Base-by-base conservation (phyloP, 345 rosid species). In the Pistacia integerrima region DNA sequence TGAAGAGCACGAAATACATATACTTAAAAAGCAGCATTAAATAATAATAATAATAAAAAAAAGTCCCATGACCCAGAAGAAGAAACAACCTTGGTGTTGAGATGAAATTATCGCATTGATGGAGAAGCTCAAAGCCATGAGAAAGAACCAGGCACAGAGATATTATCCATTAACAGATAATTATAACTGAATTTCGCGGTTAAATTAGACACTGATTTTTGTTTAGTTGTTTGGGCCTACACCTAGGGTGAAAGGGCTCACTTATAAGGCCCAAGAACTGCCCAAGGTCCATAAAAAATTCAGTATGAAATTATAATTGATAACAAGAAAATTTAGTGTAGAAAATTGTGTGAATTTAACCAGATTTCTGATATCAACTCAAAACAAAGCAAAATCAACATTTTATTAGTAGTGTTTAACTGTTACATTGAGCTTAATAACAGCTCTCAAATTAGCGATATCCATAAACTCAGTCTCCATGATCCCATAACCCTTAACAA, bases 391-490 rank as follows among this genome's bases (percentile, higher is more conserved):
- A 61, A 48, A 69, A 64, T 20, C 7, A 54, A 28, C 11, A 0
- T 17, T 16, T 8, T 25, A 54, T 64, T 46, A 82, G 49, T 78
- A 78, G 63, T 82, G 88, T 30, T 76, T 81, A 14, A 83, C 80
- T 1, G 85, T 87, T 2, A 79, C 70, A 33, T 83, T 87, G 64
- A 79, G 88, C 79, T 85, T 87, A 59, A 81, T 64, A 5, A 80
- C 67, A n/a, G 73, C 88, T 62, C 83, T 79, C 76, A 87, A 71
- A 59, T 80, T 76, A 41, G 75, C 76, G 4, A 83, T 16, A 30
- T 87, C 90, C 78, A 83, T 61, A 55, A 69, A 82, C 79, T 72
- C 77, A 6, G 85, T 87, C 75, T 82, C 68, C 87, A 82, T 78
- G 61, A 76, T 67, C 13, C 84, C 90, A 30, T 70, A 84, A 9